Percentiles rank a stretch among this genome's conserved stretches.
phyloP scores from a whole-genome alignment of 768 basidiomycete species.

The Cantharellus anzutake region DNA sequence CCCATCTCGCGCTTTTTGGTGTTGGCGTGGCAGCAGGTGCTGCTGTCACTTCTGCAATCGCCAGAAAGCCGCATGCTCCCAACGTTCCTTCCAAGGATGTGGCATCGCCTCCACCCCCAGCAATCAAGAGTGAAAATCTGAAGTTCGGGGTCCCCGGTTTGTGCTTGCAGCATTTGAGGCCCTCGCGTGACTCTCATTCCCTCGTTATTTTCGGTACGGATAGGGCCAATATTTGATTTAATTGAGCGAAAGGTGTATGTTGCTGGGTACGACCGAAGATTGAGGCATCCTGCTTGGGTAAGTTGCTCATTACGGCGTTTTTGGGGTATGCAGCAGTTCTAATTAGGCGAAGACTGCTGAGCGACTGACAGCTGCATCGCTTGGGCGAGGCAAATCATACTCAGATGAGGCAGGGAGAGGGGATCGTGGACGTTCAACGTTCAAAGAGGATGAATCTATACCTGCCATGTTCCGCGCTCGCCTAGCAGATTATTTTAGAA shows the following conservation, averaged over 20 bases:
- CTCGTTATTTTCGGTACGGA: neutral
- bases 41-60: neutral
- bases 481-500: constrained; percentile 76
- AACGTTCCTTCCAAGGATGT: neutral
- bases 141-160: neutral
- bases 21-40: neutral
- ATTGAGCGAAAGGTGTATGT: constrained; percentile 70
- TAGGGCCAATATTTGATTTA: constrained; percentile 71
- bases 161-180: no score
- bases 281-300: constrained; percentile 91
- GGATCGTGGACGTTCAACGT: constrained; percentile 58
- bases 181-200: neutral
- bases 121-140: neutral
- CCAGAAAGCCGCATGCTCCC: neutral
- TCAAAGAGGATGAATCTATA: constrained; percentile 65
- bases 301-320: constrained; percentile 10
- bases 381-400: constrained; percentile 31
- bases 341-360: constrained; percentile 58
- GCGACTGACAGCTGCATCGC: constrained; percentile 65
- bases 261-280: constrained; percentile 74
- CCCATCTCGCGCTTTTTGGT: neutral
- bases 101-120: neutral
- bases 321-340: neutral
- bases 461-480: constrained; percentile 65
- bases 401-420: constrained; percentile 24